Conservation (phyloP, 2,329 filamentous ascomycete genomes). For the Aspergillus ruber region DNA sequence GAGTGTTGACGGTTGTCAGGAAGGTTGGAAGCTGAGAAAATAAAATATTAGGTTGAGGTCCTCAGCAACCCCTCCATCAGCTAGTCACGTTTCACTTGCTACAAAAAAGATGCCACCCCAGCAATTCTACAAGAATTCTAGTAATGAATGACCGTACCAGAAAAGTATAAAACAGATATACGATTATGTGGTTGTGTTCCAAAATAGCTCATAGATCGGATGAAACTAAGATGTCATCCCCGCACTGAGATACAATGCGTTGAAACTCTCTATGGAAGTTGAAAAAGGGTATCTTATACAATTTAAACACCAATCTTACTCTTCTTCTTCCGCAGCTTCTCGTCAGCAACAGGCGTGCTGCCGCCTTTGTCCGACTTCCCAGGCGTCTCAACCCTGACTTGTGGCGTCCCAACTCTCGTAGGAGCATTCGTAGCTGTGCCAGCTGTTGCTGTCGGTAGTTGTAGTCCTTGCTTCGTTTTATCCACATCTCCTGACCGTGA, state of each 20-base stretch:
- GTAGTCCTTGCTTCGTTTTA: constrained; percentile 9
- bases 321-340: constrained; percentile 32
- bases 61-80: no score
- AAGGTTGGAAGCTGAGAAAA: not conserved
- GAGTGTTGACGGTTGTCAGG: not conserved
- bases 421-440: constrained; percentile 3
- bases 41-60: not conserved
- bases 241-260: not conserved
- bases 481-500: constrained; percentile 33
- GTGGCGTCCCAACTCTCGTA: constrained; percentile 23
- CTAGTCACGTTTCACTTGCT: not conserved
- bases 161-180: not conserved
- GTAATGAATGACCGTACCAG: not conserved
- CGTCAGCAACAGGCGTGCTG: constrained; percentile 27
- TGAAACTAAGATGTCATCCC: not conserved
- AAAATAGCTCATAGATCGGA: not conserved
- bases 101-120: not conserved
- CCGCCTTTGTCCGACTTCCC: constrained; percentile 26
- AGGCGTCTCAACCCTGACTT: constrained; percentile 27
- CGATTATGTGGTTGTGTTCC: not conserved
- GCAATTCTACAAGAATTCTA: not conserved
- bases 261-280: no score
- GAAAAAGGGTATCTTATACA: constrained; percentile 17
- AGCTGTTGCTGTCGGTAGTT: constrained; percentile 5
- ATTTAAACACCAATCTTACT: constrained; percentile 23